phyloP scores from a whole-genome alignment of 2,329 filamentous ascomycete genomes.

The Biscogniauxia mediterranea region DNA sequence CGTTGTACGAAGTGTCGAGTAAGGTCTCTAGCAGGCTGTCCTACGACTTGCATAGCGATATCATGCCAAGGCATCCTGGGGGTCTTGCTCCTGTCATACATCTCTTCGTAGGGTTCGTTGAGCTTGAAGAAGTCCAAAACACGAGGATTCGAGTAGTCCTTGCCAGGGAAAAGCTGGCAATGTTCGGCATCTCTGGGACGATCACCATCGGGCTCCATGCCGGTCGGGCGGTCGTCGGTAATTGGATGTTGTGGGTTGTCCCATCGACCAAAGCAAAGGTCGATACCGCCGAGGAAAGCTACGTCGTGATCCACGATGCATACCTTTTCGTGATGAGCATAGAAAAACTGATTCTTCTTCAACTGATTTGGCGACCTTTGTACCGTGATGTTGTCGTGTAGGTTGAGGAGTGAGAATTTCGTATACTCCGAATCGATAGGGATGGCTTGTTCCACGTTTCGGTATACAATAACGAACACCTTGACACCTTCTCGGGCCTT shows the following conservation, averaged over 20 bases:
- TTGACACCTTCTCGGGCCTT: slow-evolving; percentile 96
- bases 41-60: slow-evolving; percentile 95
- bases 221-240: slow-evolving; percentile 90
- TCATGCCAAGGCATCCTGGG: slow-evolving; percentile 99
- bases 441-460: slow-evolving; percentile 94
- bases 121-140: slow-evolving; percentile 94
- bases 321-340: slow-evolving; percentile 98
- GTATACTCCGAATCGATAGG: slow-evolving; percentile 98
- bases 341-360: slow-evolving; percentile 99
- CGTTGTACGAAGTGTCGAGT: slow-evolving; percentile 96
- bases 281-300: slow-evolving; percentile 92
- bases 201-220: slow-evolving; percentile 75
- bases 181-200: slow-evolving; percentile 86
- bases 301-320: slow-evolving; percentile 94
- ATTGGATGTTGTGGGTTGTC: slow-evolving; percentile 91
- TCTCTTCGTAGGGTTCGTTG: slow-evolving; percentile 94
- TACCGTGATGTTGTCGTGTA: slow-evolving; percentile 95
- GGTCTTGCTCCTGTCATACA: slow-evolving; percentile 89
- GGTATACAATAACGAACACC: slow-evolving; percentile 95
- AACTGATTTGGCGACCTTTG: slow-evolving; percentile 96
- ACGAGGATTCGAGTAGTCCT: slow-evolving; percentile 96
- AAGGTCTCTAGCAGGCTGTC: slow-evolving; percentile 89
- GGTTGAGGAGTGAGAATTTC: slow-evolving; percentile 90
- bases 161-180: slow-evolving; percentile 94
- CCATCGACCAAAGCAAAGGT: slow-evolving; percentile 96